A percentile compares a stretch with the other conserved stretches of the same genome.
Evolutionary conservation across 371 early-diverging fungal genomes (phyloP).

Genomic region (Batkoa obscura): DNA sequence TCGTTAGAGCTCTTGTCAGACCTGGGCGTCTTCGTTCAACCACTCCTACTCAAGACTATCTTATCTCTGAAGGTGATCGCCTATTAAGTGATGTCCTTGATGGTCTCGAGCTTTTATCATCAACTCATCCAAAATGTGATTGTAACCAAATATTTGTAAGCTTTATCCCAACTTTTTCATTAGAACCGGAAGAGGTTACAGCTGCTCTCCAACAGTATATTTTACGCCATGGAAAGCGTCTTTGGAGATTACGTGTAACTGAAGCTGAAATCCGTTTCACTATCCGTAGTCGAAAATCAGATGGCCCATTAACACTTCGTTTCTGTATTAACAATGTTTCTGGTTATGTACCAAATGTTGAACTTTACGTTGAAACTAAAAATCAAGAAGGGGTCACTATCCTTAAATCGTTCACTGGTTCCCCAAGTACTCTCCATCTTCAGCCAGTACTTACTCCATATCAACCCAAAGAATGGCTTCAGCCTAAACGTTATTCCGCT

Average conservation of each 20-base stretch:
- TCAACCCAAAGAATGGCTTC: conserved; percentile 85
- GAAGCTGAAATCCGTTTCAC: conserved; percentile 88
- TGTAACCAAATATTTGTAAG: conserved; percentile 96
- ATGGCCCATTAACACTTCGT: conserved; percentile 57
- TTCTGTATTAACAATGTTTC: conserved; percentile 81
- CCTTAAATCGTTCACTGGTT: conserved; percentile 49
- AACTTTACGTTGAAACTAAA: conserved; percentile 77
- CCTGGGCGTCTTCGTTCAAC: conserved; percentile 64
- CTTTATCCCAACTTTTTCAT: conserved; percentile 86
- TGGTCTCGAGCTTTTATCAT: conserved; percentile 76
- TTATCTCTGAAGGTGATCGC: conserved; percentile 84
- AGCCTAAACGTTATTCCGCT: conserved; percentile 94
- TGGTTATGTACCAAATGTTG: conserved; percentile 78
- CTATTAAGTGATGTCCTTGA: conserved; percentile 83
- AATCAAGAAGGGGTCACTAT: conserved; percentile 47
- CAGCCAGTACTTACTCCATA: conserved; percentile 68
- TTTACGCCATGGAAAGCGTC: conserved; percentile 81
- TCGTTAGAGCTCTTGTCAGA: conserved; percentile 89
- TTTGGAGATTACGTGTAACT: conserved; percentile 87
- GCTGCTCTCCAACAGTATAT: conserved; percentile 71
- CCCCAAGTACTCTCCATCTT: conserved; percentile 68
- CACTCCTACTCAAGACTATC: conserved; percentile 74
- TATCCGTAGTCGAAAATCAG: conserved; percentile 39
- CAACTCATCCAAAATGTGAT: conserved; percentile 80
- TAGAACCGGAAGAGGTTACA: conserved; percentile 70